Conservation (phyloP, 2,329 filamentous ascomycete species). For the Nemania abortiva region DNA sequence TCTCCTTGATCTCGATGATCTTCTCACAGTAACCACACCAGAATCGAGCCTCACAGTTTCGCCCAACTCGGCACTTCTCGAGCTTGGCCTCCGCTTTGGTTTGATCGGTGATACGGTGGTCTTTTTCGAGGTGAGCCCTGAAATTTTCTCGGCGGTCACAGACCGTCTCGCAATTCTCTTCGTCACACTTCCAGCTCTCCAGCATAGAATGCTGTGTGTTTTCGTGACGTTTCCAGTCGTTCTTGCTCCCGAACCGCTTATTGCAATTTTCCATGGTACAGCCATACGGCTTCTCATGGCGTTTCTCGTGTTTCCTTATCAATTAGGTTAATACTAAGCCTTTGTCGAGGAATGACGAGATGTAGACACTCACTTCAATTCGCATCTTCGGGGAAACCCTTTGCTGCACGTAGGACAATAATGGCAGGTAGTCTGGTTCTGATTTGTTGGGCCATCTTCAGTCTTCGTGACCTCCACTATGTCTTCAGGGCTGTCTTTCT, state of each 20-base stretch:
- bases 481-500: constrained; percentile 39
- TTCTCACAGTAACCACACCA: constrained; percentile 88
- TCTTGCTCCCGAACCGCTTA: constrained; percentile 89
- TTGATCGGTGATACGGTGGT: constrained; percentile 58
- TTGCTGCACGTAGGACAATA: constrained; percentile 61
- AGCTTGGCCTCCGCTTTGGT: constrained; percentile 58
- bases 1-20: constrained; percentile 64
- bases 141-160: constrained; percentile 71
- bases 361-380: constrained; percentile 64
- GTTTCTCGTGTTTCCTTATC: constrained; percentile 82
- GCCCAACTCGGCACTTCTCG: constrained; percentile 70
- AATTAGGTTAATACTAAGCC: constrained; percentile 40
- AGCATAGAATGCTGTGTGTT: constrained; percentile 79
- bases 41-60: constrained; percentile 74
- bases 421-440: constrained; percentile 38
- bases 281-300: constrained; percentile 83
- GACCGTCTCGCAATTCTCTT: constrained; percentile 67
- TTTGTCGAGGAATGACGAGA: not conserved
- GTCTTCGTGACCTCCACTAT: constrained; percentile 31
- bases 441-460: constrained; percentile 36
- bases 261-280: constrained; percentile 79
- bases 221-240: constrained; percentile 94
- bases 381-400: constrained; percentile 63
- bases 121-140: constrained; percentile 67
- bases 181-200: constrained; percentile 78